phyloP scores from a whole-genome alignment of 1,284 basidiomycete species.

The Rhodotorula sp. region DNA sequence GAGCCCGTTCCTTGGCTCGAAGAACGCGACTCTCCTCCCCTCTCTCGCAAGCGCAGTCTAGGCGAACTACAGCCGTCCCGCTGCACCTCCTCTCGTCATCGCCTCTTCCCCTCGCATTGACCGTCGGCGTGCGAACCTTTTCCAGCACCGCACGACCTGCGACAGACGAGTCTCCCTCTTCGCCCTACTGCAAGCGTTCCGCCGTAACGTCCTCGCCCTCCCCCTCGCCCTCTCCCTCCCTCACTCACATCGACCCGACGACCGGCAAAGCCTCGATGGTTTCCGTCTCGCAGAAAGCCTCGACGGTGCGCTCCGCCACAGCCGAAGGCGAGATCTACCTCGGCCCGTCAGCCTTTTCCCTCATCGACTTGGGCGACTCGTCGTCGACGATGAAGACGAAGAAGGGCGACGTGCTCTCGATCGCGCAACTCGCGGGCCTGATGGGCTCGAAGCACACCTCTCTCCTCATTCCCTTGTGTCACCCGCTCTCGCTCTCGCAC shows the following conservation, averaged over 20 bases:
- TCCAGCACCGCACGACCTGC: neutral
- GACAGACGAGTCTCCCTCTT: neutral
- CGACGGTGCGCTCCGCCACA: constrained; percentile 69
- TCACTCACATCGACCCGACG: constrained; percentile 68
- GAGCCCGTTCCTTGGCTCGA: neutral
- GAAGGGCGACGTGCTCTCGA: constrained; percentile 74
- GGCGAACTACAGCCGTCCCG: neutral
- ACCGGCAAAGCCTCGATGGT: constrained; percentile 75
- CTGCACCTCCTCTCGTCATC: neutral
- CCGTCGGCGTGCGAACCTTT: neutral
- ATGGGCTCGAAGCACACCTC: constrained; percentile 81
- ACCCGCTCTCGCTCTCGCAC: constrained; percentile 70
- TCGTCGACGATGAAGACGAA: constrained; percentile 54
- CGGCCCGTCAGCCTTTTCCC: constrained; percentile 62
- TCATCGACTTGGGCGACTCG: constrained; percentile 52
- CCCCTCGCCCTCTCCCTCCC: neutral
- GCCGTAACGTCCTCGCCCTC: neutral
- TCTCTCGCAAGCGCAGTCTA: neutral
- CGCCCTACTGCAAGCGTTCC: neutral
- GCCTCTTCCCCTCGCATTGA: too few relatives aligned
- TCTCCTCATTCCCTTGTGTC: constrained; percentile 79
- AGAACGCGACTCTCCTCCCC: neutral
- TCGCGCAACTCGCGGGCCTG: constrained; percentile 79
- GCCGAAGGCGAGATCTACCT: constrained; percentile 75
- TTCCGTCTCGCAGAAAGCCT: constrained; percentile 65